Evolutionary conservation across 371 early-diverging fungal species (phyloP).

Genomic region (Mortierella sp.): DNA sequence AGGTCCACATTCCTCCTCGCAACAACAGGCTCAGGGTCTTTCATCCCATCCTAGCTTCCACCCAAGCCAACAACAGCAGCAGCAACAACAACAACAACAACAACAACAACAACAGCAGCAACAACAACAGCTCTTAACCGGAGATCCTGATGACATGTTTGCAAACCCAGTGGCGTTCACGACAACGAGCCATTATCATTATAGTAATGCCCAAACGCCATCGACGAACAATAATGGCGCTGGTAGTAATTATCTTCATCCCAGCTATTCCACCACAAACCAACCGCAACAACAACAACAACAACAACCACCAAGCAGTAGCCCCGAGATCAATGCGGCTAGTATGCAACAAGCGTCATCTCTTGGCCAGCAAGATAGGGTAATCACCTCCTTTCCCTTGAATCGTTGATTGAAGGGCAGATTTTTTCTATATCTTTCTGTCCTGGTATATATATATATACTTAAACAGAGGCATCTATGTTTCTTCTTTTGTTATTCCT

Average conservation of each 20-base stretch:
- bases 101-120: neutral
- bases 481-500: no score
- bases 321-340: neutral
- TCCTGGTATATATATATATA: no score
- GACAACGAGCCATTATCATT: constrained; percentile 17
- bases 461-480: no score
- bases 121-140: constrained; percentile 12
- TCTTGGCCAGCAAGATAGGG: constrained; percentile 18
- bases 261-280: constrained; percentile 10
- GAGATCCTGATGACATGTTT: constrained; percentile 29
- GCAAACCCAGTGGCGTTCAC: constrained; percentile 15
- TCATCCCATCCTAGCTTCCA: constrained; percentile 9
- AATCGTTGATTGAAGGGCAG: neutral
- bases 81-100: neutral
- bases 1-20: constrained; percentile 11
- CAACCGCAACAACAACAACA: neutral
- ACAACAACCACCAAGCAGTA: neutral
- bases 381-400: constrained; percentile 11
- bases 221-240: neutral
- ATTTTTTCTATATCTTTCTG: no score
- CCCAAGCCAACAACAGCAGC: neutral
- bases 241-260: constrained; percentile 18
- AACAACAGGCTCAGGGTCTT: constrained; percentile 9
- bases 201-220: constrained; percentile 8
- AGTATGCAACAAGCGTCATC: neutral